Evolutionary conservation across 176 grass and related monocot species (phyloP).

Genomic region (Pontederia paniculata): DNA sequence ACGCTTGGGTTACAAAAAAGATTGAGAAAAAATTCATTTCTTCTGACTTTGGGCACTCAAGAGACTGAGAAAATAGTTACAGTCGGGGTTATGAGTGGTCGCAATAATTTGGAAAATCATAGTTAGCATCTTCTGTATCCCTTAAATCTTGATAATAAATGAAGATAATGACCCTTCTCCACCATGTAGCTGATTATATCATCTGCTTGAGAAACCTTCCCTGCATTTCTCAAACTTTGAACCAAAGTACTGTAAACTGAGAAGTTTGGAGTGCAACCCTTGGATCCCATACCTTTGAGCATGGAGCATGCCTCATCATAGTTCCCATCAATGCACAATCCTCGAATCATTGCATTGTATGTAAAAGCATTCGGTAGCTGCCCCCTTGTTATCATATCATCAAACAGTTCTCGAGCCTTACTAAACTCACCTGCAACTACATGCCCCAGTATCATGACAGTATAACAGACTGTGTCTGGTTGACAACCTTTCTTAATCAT

Average conservation of each 20-base stretch:
- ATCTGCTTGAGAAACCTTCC: slow-evolving; percentile 69
- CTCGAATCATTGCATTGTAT: slow-evolving; percentile 71
- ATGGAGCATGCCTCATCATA: slow-evolving; percentile 82
- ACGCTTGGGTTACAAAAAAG: no score
- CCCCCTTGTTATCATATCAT: slow-evolving; percentile 67
- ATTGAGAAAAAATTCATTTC: no score
- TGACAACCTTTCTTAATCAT: slow-evolving; percentile 82
- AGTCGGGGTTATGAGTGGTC: no score
- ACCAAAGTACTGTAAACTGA: slow-evolving; percentile 73
- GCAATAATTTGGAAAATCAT: no score
- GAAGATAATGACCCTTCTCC: slow-evolving; percentile 88
- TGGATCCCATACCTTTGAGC: slow-evolving; percentile 76
- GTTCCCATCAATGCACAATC: slow-evolving; percentile 51
- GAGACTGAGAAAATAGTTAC: no score
- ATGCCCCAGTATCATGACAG: slow-evolving; percentile 74
- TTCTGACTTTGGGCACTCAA: no score
- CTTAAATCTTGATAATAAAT: slow-evolving; percentile 71
- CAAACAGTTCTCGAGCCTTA: slow-evolving; percentile 51
- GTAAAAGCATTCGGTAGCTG: slow-evolving; percentile 91
- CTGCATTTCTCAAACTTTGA: slow-evolving; percentile 43
- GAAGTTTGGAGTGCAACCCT: slow-evolving; percentile 81
- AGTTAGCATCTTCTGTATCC: slow-evolving; percentile 65
- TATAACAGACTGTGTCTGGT: slow-evolving; percentile 87
- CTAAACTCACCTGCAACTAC: slow-evolving; percentile 65
- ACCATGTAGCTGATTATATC: slow-evolving; percentile 79